phyloP scores from a whole-genome alignment of 1,284 basidiomycete species.

The Psilocybe mexicana region DNA sequence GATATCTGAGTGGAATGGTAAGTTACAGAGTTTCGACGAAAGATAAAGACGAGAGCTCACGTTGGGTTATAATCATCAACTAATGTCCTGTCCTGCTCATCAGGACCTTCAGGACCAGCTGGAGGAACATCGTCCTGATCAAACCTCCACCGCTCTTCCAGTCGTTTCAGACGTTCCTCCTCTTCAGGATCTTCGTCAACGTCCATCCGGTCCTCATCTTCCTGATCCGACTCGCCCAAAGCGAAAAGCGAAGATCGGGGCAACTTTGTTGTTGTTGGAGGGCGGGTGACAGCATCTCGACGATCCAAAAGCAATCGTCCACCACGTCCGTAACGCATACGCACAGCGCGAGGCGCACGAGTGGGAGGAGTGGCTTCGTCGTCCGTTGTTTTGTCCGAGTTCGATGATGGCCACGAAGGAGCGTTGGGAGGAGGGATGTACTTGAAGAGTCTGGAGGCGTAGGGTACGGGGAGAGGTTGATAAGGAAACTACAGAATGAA shows the following conservation, averaged over 20 bases:
- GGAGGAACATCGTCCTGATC: constrained; percentile 64
- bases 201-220: constrained; percentile 33
- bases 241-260: constrained; percentile 30
- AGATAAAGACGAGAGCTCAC: constrained; percentile 37
- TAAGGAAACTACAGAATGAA: constrained; percentile 53
- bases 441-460: constrained; percentile 65
- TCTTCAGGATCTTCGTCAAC: constrained; percentile 43
- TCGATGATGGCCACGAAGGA: constrained; percentile 36
- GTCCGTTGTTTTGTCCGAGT: constrained; percentile 30
- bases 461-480: constrained; percentile 50
- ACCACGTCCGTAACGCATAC: constrained; percentile 78
- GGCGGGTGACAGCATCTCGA: constrained; percentile 41
- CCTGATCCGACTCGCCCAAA: constrained; percentile 19
- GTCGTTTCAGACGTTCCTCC: constrained; percentile 39
- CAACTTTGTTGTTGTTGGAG: constrained; percentile 19
- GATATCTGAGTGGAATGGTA: constrained; percentile 40
- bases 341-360: constrained; percentile 51
- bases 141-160: constrained; percentile 69
- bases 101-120: constrained; percentile 58
- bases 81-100: constrained; percentile 67
- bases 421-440: constrained; percentile 42
- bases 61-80: constrained; percentile 69
- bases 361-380: constrained; percentile 28
- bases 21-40: constrained; percentile 8
- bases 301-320: constrained; percentile 83